Evolutionary conservation across 208 protist species (phyloP).

Genomic region (Angomonas ambiguus): DNA sequence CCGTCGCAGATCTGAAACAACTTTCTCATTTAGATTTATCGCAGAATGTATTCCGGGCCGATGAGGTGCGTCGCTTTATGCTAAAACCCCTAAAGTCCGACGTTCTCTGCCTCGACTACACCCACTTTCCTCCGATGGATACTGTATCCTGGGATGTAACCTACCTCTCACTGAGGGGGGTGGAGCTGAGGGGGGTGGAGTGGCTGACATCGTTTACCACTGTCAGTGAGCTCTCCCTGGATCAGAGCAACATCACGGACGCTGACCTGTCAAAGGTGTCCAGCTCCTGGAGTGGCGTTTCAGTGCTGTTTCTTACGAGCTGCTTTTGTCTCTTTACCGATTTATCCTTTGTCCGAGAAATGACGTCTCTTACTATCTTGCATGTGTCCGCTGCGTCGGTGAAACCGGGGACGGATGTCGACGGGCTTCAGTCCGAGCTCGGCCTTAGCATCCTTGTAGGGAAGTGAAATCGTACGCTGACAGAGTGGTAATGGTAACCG

Average conservation of each 20-base stretch:
- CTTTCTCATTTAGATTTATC: constrained; percentile 24
- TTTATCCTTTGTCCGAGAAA: neutral
- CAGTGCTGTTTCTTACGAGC: constrained; percentile 23
- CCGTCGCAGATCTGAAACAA: constrained; percentile 14
- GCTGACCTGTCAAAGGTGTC: constrained; percentile 22
- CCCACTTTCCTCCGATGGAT: constrained; percentile 22
- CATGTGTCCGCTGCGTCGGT: constrained; percentile 13
- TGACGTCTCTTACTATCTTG: constrained; percentile 6
- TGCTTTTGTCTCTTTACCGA: constrained; percentile 25
- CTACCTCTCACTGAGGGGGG: constrained; percentile 23
- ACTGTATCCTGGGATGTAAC: constrained; percentile 7
- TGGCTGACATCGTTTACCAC: constrained; percentile 31
- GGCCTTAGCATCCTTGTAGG: neutral
- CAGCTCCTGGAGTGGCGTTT: constrained; percentile 16
- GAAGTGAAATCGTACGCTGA: neutral
- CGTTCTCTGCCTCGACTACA: constrained; percentile 11
- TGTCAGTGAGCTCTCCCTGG: constrained; percentile 30
- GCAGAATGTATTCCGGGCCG: constrained; percentile 19
- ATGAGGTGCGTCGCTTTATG: constrained; percentile 16
- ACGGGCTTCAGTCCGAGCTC: neutral
- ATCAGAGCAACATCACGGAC: constrained; percentile 38
- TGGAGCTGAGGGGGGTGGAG: constrained; percentile 8
- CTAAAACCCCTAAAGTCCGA: constrained; percentile 7
- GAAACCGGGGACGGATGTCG: neutral
- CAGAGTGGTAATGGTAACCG: too few species aligned